Conservation (phyloP, 139 green algal genomes). For the Nannochloris sp. region DNA sequence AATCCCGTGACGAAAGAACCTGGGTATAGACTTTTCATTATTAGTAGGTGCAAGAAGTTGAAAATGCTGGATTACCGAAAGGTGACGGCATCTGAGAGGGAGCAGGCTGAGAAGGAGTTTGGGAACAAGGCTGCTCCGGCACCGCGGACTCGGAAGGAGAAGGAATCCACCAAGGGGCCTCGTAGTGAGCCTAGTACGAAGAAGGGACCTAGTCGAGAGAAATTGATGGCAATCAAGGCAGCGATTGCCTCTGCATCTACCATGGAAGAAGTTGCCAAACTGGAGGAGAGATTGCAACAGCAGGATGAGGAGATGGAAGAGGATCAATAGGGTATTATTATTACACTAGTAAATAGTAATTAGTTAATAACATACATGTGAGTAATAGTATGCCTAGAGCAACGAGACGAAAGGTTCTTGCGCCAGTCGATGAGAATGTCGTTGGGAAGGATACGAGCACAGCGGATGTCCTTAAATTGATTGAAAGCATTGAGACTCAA, state of each 20-base stretch:
- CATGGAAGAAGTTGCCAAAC: conserved; percentile 74
- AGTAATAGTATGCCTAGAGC: too few species aligned
- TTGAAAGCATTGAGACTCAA: too few species aligned
- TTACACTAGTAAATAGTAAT: too few species aligned
- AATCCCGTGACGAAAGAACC: conserved; percentile 78
- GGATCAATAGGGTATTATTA: too few species aligned
- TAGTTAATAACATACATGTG: too few species aligned
- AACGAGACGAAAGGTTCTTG: too few species aligned
- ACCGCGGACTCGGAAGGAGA: conserved; percentile 57
- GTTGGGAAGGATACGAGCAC: too few species aligned
- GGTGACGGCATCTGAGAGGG: conserved; percentile 78
- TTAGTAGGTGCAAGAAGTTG: conserved; percentile 62
- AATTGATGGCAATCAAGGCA: conserved; percentile 80
- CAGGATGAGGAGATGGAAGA: too few species aligned
- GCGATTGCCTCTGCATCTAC: conserved; percentile 83
- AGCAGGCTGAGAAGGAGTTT: conserved; percentile 55
- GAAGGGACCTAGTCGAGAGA: conserved; percentile 55
- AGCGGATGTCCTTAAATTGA: too few species aligned
- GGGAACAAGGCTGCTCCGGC: conserved; percentile 26
- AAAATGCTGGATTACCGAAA: conserved; percentile 92
- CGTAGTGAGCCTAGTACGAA: conserved; percentile 9
- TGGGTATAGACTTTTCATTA: conserved; percentile 72
- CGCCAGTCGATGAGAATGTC: too few species aligned
- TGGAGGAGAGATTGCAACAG: conserved; percentile 71
- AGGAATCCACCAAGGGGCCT: conserved; percentile 33